Percentiles rank a stretch among this genome's conserved stretches.
phyloP scores from a whole-genome alignment of 2,329 filamentous ascomycete species.

The Venturia oleaginea region DNA sequence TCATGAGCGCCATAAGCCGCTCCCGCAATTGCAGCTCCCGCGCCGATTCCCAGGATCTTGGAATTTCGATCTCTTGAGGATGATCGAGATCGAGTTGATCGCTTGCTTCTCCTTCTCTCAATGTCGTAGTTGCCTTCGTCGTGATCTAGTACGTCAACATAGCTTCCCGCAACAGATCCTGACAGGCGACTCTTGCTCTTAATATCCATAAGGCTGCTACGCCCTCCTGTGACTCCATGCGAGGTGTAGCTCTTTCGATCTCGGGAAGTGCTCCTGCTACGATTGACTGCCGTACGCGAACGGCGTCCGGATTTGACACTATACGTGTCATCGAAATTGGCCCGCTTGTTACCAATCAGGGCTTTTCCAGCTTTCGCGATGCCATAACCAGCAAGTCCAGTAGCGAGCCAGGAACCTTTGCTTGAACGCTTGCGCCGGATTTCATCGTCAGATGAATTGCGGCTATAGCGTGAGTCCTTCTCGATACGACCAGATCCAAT shows the following conservation, averaged over 20 bases:
- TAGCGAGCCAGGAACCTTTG: slow-evolving; percentile 43
- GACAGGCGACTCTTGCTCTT: neutral
- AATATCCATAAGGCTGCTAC: neutral
- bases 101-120: slow-evolving; percentile 17
- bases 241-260: slow-evolving; percentile 2
- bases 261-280: slow-evolving; percentile 29
- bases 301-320: slow-evolving; percentile 46
- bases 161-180: slow-evolving; percentile 5
- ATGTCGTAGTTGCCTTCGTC: slow-evolving; percentile 11
- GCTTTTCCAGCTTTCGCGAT: slow-evolving; percentile 44
- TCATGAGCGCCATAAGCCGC: slow-evolving; percentile 32
- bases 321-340: slow-evolving; percentile 53
- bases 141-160: slow-evolving; percentile 7
- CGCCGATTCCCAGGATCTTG: slow-evolving; percentile 19
- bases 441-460: slow-evolving; percentile 41
- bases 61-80: slow-evolving; percentile 28
- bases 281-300: slow-evolving; percentile 20
- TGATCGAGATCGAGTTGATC: slow-evolving; percentile 31
- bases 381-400: slow-evolving; percentile 46
- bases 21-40: slow-evolving; percentile 28
- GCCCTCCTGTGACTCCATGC: slow-evolving; percentile 10
- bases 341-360: slow-evolving; percentile 38
- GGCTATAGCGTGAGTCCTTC: slow-evolving; percentile 48
- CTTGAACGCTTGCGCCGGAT: slow-evolving; percentile 32
- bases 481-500: slow-evolving; percentile 39